Evolutionary conservation across 192 early-diverging fungal species (phyloP), one percentile per base, ranked within the genome.

Genomic region (Gorgonomyces haynaldii): DNA sequence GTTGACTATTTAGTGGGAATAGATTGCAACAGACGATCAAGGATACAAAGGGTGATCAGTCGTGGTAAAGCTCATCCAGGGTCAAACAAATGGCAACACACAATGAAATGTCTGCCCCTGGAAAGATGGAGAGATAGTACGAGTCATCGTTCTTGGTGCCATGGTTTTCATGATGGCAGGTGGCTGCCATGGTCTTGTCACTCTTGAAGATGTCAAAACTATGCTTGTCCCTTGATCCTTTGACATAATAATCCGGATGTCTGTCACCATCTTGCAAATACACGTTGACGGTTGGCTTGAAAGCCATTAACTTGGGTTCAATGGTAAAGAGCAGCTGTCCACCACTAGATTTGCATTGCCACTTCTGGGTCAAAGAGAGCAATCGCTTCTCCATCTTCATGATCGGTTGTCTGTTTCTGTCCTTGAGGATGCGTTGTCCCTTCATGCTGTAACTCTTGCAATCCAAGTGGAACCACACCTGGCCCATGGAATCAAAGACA

Each of bases 41-140:
- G n/a, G n/a, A n/a, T n/a, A n/a, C n/a, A n/a, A n/a, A n/a, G n/a
- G n/a, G n/a, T n/a, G n/a, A n/a, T n/a, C n/a, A n/a, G 20, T 29
- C 49, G 10, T 21, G 49, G 42, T 10, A 50, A 12, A 50, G 37
- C 21, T 50, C 49, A 50, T 50, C 49, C 3, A 50, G 42, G 12
- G 25, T 12, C n/a, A 50, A 15, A 50, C 49, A 50, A 39, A 50
- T 22, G 9, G 49, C 1, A 20, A 48, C 42, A 30, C 49, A 50
- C 5, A 50, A 13, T 7, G 49, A 12, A 37, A 22, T 24, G 23
- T 50, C 49, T 13, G 49, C 49, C 5, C 49, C 49, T n/a, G 49
- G 49, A 3, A 22, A 13, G n/a, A 50, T 10, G 10, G 42, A 22
- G 6, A 50, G 42, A 16, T 42, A 34, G 42, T 50, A 50, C 38